phyloP scores from a whole-genome alignment of 208 protist genomes.

The Wallacemonas sp. region DNA sequence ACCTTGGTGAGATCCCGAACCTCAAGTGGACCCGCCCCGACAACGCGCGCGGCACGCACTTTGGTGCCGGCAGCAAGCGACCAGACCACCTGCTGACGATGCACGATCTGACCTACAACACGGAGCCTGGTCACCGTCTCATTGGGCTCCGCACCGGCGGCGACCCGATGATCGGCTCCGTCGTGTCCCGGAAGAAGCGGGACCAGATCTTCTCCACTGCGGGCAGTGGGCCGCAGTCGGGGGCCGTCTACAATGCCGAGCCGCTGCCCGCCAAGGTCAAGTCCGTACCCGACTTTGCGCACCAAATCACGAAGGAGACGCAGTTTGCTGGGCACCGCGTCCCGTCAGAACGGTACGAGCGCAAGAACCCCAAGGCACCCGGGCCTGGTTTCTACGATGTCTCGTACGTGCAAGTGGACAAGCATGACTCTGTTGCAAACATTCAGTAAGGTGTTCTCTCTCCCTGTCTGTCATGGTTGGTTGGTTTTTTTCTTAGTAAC shows the following conservation, averaged over 20 bases:
- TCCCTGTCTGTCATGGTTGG: background rate
- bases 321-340: conserved; percentile 79
- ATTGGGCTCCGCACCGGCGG: conserved; percentile 57
- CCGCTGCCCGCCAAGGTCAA: conserved; percentile 37
- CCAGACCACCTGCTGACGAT: conserved; percentile 35
- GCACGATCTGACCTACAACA: conserved; percentile 69
- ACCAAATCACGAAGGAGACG: conserved; percentile 84
- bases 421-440: conserved; percentile 7
- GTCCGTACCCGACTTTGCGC: conserved; percentile 74
- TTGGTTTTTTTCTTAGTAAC: background rate
- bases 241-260: conserved; percentile 46
- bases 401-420: conserved; percentile 56
- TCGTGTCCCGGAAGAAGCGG: conserved; percentile 53
- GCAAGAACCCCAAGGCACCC: conserved; percentile 61
- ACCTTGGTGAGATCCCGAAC: conserved; percentile 71
- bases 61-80: conserved; percentile 40
- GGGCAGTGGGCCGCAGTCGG: conserved; percentile 56
- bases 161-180: conserved; percentile 61
- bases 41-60: conserved; percentile 34
- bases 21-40: conserved; percentile 53
- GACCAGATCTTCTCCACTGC: conserved; percentile 32
- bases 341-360: conserved; percentile 70
- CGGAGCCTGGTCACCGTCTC: conserved; percentile 35
- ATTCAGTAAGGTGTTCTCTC: too few species aligned
- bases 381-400: conserved; percentile 73